Evolutionary conservation across 768 basidiomycete genomes (phyloP).

Genomic region (Rhizopogon vulgaris): DNA sequence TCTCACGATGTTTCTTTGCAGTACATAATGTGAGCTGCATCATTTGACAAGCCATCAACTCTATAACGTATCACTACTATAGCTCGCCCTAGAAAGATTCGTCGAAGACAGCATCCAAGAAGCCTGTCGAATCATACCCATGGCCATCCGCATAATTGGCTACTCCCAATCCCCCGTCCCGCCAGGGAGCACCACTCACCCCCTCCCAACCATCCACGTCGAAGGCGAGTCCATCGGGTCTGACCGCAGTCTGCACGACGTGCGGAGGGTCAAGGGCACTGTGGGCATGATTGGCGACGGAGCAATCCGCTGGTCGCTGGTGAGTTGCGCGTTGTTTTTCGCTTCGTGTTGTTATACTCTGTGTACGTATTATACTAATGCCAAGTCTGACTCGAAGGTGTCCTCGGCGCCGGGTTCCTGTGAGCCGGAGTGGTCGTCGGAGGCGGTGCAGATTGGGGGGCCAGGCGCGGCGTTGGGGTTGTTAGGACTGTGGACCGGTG

Average conservation of each 20-base stretch:
- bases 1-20: conserved; percentile 7
- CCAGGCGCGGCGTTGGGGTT: conserved; percentile 47
- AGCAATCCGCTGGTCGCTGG: conserved; percentile 46
- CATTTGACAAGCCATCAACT: not conserved
- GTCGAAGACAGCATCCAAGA: conserved; percentile 29
- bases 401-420: conserved; percentile 26
- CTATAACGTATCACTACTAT: not conserved
- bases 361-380: not conserved
- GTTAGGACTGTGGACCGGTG: conserved; percentile 53
- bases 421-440: conserved; percentile 43
- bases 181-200: conserved; percentile 18
- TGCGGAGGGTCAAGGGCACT: conserved; percentile 33
- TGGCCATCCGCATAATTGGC: conserved; percentile 37
- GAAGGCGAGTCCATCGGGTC: conserved; percentile 39
- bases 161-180: conserved; percentile 27
- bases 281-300: conserved; percentile 46
- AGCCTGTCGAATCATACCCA: conserved; percentile 48
- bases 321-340: conserved; percentile 17
- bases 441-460: conserved; percentile 53
- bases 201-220: conserved; percentile 47
- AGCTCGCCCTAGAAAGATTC: conserved; percentile 26
- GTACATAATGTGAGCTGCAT: conserved; percentile 32
- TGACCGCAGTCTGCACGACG: conserved; percentile 24
- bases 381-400: conserved; percentile 23
- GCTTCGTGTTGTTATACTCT: not conserved